These are phyloP conservation scores for Linderniella brevidens DNA, from an alignment of 257 asterid species.

Conservation along the genomic window DNA sequence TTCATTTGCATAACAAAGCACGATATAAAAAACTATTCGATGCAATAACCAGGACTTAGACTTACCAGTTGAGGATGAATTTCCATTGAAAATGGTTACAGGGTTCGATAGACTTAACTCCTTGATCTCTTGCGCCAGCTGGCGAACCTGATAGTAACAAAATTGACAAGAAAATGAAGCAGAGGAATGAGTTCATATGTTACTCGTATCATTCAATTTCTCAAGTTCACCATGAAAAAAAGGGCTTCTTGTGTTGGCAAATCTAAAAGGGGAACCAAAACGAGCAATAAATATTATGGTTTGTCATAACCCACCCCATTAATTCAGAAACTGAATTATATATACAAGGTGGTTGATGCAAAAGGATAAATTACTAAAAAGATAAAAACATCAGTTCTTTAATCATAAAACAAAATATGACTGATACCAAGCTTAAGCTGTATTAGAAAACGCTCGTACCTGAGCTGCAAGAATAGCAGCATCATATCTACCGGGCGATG, in stretches of 20 bases:
- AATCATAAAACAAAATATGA: background rate
- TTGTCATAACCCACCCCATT: too few species aligned
- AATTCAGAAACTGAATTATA: too few species aligned
- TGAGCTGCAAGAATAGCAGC: conserved; percentile 59
- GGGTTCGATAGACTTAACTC: conserved; percentile 60
- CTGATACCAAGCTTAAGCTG: background rate
- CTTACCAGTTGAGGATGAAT: conserved; percentile 56
- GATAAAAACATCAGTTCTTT: background rate
- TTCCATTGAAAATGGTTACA: conserved; percentile 45
- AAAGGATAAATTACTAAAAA: background rate
- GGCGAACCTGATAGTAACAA: conserved; percentile 43
- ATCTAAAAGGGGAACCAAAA: too few species aligned
- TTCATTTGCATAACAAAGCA: conserved; percentile 4
- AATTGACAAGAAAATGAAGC: conserved; percentile 14
- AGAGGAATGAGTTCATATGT: conserved; percentile 9
- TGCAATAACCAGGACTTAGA: conserved; percentile 10
- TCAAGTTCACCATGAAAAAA: conserved; percentile 2
- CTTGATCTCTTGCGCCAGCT: conserved; percentile 65
- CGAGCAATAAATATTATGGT: too few species aligned
- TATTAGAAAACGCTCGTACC: conserved; percentile 21
- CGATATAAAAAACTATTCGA: conserved; percentile 5
- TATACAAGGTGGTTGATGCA: too few species aligned
- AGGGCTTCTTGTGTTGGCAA: background rate
- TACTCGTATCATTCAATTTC: background rate
- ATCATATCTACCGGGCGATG: conserved; percentile 65